Evolutionary conservation across 306 rosid genomes (phyloP), one percentile per base, ranked within the genome.

Genomic region (Ziziphus jujuba): DNA sequence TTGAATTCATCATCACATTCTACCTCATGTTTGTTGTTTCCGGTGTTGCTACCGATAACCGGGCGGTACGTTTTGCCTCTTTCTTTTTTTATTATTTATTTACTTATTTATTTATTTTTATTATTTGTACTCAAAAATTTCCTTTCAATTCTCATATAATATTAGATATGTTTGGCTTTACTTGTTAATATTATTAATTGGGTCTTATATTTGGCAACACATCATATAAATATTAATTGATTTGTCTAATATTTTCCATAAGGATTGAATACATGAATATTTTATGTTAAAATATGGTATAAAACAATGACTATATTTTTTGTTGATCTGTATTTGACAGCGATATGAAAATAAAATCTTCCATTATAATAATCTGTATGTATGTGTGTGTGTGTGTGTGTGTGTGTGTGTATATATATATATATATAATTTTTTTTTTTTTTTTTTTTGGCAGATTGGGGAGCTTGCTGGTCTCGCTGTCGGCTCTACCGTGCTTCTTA

Each of bases 391-490:
- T n/a, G n/a, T n/a, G n/a, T n/a, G n/a, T n/a, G n/a, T n/a, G n/a
- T n/a, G n/a, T n/a, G n/a, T n/a, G n/a, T n/a, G n/a, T n/a, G n/a
- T n/a, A n/a, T n/a, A n/a, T 3, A 2, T 10, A 33, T 6, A 53
- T 71, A 12, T 58, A 66, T 65, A 11, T 48, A 15, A 43, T 33
- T 72, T 48, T 56, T 58, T 51, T 77, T 58, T 60, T 15, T 1
- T 23, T 51, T 20, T 17, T 28, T 35, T 55, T 31, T 0, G 65
- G 44, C 81, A 93, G 98, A 74, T 93, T 35, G 98, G 98, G 23
- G 96, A 90, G 77, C 81, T 93, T 72, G 97, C 96, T 5, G 98
- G 98, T 12, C 73, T 89, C 45, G 97, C 97, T 3, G 72, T 92
- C 20, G 98, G 98, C 10, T 64, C 88, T 19, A 87, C 97, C 0